Conservation (phyloP, 805 yeast species). For the Wickerhamiella spandovensis region DNA sequence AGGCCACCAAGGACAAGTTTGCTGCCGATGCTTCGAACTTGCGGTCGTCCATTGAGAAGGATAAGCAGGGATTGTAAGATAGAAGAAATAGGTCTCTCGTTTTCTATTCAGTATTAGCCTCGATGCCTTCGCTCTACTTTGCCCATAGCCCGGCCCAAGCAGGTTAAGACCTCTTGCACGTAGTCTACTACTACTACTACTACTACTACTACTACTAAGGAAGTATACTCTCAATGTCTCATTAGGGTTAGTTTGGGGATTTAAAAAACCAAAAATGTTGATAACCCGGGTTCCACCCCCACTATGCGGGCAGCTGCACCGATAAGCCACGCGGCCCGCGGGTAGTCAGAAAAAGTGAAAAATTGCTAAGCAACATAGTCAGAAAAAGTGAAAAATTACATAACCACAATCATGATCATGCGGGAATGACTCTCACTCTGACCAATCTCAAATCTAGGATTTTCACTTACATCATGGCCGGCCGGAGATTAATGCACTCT, state of each 20-base stretch:
- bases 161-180: too few species aligned
- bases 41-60: conserved; percentile 7
- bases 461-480: not conserved
- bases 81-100: not conserved
- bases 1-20: conserved; percentile 8
- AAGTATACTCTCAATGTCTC: too few species aligned
- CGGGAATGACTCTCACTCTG: too few species aligned
- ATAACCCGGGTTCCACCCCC: too few species aligned
- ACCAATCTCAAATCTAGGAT: not conserved
- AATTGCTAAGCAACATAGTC: not conserved
- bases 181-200: too few species aligned
- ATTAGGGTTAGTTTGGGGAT: too few species aligned
- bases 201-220: too few species aligned
- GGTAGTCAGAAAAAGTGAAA: not conserved
- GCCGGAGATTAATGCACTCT: conserved; percentile 5
- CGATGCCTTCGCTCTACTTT: too few species aligned
- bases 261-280: too few species aligned
- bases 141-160: too few species aligned
- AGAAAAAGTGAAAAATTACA: not conserved
- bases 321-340: too few species aligned
- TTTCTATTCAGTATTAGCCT: not conserved
- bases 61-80: conserved; percentile 3
- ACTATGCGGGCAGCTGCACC: too few species aligned
- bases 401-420: not conserved
- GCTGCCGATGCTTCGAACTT: conserved; percentile 7